These are phyloP conservation scores for Emmonsiellopsis sp. DNA, from an alignment of 2,329 filamentous ascomycete species.

Conservation along the genomic window DNA sequence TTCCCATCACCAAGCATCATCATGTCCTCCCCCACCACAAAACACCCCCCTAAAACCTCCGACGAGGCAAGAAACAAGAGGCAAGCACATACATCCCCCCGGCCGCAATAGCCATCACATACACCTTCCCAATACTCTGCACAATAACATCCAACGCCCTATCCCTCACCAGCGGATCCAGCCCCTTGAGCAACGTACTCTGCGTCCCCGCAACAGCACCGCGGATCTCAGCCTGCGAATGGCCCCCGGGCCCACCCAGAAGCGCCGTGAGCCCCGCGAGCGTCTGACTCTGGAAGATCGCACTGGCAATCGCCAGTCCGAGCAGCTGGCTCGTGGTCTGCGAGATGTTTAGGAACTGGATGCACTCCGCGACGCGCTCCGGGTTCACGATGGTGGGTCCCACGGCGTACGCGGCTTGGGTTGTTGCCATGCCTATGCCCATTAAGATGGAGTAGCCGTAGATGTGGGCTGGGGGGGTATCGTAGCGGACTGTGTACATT, in stretches of 20 bases:
- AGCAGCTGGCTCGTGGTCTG: conserved; percentile 3
- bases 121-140: conserved; percentile 15
- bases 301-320: conserved; percentile 3
- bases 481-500: conserved; percentile 11
- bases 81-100: conserved; percentile 12
- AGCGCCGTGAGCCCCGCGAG: conserved; percentile 18
- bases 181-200: conserved; percentile 21
- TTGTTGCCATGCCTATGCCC: conserved; percentile 28
- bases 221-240: conserved; percentile 18
- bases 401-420: conserved; percentile 30
- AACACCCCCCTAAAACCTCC: too few relatives aligned
- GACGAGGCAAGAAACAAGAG: too few relatives aligned
- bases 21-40: too few relatives aligned
- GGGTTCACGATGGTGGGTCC: conserved; percentile 27
- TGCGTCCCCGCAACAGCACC: conserved; percentile 24
- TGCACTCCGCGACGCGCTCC: conserved; percentile 21
- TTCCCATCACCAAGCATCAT: too few relatives aligned
- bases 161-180: conserved; percentile 16
- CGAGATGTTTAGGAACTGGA: conserved; percentile 34
- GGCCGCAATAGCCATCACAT: conserved; percentile 19
- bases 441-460: conserved; percentile 29
- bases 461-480: conserved; percentile 12
- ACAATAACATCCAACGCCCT: conserved; percentile 23
- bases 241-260: conserved; percentile 19
- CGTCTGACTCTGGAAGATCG: conserved; percentile 21